Percentiles rank a stretch among this genome's conserved stretches.
These are phyloP conservation scores for Apiotrichum montevideense DNA, from an alignment of 1,284 basidiomycete species.

Conservation along the genomic window DNA sequence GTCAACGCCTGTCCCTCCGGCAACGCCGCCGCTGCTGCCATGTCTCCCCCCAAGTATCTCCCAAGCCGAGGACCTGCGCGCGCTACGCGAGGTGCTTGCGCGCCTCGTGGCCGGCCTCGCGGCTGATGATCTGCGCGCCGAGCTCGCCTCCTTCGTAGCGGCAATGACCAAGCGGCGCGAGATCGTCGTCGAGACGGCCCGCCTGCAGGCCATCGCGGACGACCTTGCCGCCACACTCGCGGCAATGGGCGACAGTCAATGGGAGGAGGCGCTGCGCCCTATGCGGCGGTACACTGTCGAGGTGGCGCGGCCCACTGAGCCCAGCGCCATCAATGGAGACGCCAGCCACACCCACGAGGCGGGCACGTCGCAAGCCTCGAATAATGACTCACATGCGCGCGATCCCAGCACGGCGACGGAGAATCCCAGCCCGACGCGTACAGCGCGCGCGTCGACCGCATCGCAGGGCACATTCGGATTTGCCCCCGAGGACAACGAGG, in stretches of 20 bases:
- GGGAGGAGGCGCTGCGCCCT: neutral
- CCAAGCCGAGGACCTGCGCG: neutral
- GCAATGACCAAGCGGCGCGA: neutral
- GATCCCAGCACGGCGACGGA: no score
- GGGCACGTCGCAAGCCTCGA: no score
- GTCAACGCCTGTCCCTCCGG: no score
- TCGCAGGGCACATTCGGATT: no score
- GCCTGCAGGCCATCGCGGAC: neutral
- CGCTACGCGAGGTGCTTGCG: neutral
- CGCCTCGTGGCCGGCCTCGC: neutral
- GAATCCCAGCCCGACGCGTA: no score
- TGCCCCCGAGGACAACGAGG: neutral
- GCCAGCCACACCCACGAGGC: no score
- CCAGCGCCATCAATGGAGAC: no score
- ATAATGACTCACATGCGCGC: no score
- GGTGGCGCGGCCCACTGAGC: no score
- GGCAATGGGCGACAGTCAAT: neutral
- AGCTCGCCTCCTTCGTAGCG: neutral
- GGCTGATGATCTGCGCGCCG: neutral
- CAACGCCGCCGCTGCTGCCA: no score
- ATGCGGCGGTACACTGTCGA: neutral
- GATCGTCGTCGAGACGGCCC: neutral
- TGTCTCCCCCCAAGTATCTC: no score
- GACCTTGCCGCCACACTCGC: neutral
- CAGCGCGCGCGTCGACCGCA: no score